Evolutionary conservation across 2,329 filamentous ascomycete species (phyloP).

Genomic region (Fusarium sp.): DNA sequence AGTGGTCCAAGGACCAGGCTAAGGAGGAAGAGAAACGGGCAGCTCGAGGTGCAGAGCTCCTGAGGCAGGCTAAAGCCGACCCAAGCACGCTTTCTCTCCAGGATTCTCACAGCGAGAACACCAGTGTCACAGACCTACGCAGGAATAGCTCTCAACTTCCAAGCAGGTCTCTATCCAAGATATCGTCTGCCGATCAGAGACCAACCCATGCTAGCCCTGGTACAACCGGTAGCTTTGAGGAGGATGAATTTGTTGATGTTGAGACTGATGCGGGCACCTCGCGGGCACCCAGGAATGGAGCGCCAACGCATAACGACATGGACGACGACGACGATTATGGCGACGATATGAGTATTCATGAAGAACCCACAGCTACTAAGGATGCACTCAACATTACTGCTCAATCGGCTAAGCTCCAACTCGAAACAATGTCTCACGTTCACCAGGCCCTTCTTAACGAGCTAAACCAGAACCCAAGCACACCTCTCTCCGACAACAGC

Average conservation of each 20-base stretch:
- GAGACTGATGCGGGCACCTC: conserved; percentile 56
- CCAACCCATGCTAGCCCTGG: conserved; percentile 53
- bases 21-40: conserved; percentile 86
- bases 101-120: conserved; percentile 61
- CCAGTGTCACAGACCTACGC: conserved; percentile 59
- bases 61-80: conserved; percentile 83
- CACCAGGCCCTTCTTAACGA: conserved; percentile 82
- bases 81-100: conserved; percentile 63
- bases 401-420: conserved; percentile 90
- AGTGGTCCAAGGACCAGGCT: conserved; percentile 97
- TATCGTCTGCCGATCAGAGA: conserved; percentile 44
- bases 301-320: conserved; percentile 50
- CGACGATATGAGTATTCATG: conserved; percentile 79
- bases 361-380: conserved; percentile 78
- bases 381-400: conserved; percentile 98
- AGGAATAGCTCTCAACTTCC: conserved; percentile 57
- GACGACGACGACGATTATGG: conserved; percentile 82
- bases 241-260: conserved; percentile 62
- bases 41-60: conserved; percentile 76
- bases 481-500: conserved; percentile 78
- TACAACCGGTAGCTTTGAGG: conserved; percentile 60
- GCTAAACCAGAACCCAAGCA: conserved; percentile 69
- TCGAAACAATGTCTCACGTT: conserved; percentile 89
- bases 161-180: conserved; percentile 43
- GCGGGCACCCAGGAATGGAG: conserved; percentile 48